phyloP scores from a whole-genome alignment of 2,329 filamentous ascomycete species.

The Rhytidhysteron rufulum region DNA sequence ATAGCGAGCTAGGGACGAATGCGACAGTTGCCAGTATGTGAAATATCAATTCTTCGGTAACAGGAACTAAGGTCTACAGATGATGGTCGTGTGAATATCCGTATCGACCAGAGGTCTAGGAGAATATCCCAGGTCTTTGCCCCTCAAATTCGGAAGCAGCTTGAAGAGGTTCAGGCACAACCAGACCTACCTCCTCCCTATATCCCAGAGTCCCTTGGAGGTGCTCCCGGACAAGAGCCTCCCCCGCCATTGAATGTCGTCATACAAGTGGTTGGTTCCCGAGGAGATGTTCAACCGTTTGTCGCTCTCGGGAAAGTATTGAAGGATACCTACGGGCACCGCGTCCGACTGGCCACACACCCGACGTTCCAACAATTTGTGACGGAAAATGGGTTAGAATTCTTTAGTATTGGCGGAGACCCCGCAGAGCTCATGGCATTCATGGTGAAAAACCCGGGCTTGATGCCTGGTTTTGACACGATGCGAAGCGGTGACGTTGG shows the following conservation, averaged over 20 bases:
- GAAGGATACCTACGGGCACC: slow-evolving; percentile 46
- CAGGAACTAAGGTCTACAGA: slow-evolving; percentile 9
- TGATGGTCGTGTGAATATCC: slow-evolving; percentile 40
- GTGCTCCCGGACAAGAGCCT: slow-evolving; percentile 53
- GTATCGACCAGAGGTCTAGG: slow-evolving; percentile 35
- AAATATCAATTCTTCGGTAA: background rate
- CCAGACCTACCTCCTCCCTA: slow-evolving; percentile 62
- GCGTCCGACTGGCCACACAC: slow-evolving; percentile 48
- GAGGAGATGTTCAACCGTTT: slow-evolving; percentile 50
- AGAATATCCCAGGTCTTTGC: slow-evolving; percentile 33
- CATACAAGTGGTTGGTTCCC: slow-evolving; percentile 47
- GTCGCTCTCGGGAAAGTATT: slow-evolving; percentile 48
- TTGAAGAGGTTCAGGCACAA: slow-evolving; percentile 45
- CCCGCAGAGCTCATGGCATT: slow-evolving; percentile 61
- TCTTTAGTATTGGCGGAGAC: slow-evolving; percentile 51
- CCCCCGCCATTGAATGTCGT: slow-evolving; percentile 48
- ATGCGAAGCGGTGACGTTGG: slow-evolving; percentile 73
- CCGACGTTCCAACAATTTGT: slow-evolving; percentile 49
- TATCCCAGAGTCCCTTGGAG: slow-evolving; percentile 69
- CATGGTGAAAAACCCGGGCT: slow-evolving; percentile 84
- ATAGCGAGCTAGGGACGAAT: slow-evolving; percentile 41
- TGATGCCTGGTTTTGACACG: slow-evolving; percentile 79
- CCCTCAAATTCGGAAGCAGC: slow-evolving; percentile 36
- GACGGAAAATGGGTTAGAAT: slow-evolving; percentile 47
- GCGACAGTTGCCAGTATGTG: slow-evolving; percentile 39